Evolutionary conservation across 768 basidiomycete species (phyloP), one percentile per base, ranked within the genome.

Genomic region (Auricularia sp.): DNA sequence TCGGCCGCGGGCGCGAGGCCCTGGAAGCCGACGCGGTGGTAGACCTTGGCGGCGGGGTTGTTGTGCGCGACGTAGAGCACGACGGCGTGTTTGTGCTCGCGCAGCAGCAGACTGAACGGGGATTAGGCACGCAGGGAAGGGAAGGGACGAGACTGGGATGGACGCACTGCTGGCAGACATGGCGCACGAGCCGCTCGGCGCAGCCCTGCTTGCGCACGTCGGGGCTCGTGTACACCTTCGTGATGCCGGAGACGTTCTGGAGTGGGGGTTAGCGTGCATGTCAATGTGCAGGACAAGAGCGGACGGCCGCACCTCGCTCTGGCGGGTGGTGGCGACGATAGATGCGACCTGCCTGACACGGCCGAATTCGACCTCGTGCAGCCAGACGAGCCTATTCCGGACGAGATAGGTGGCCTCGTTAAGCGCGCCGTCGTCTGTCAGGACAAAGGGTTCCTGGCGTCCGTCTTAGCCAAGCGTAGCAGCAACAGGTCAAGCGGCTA

Each of bases 211-310:
- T 71, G 54, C 86, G 77, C 79, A 82, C 86, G 2, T 68, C 44
- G 0, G 82, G 76, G 59, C 79, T 75, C 0, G 90, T 91, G 70
- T 77, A 87, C 0, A 91, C 89, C 72, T 92, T 91, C 45, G 86
- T 86, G 56, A 92, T 83, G 0, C 86, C 82, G 2, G 84, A 83
- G 33, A 87, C 80, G 3, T 69, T 77, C 1, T 79, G 76, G 33
- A 59, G 29, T 24, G 7, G 56, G 33, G 14, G 24, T 8, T 14
- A 18, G 47, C 11, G 14, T 18, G 47, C 56, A 2, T 34, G 56
- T 59, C 24, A 10, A 3, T 24, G 24, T 34, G 56, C 21, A 59
- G 24, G 56, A 29, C 29, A 29, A 29, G 29, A 29, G 29, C 29
- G 29, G 8, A 13, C 14, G 18, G 47, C 24, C 56, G 56, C 18